Percentiles rank a stretch among this genome's conserved stretches.
Conservation (phyloP, 192 early-diverging fungal species). For the Obelidium mucronatum region DNA sequence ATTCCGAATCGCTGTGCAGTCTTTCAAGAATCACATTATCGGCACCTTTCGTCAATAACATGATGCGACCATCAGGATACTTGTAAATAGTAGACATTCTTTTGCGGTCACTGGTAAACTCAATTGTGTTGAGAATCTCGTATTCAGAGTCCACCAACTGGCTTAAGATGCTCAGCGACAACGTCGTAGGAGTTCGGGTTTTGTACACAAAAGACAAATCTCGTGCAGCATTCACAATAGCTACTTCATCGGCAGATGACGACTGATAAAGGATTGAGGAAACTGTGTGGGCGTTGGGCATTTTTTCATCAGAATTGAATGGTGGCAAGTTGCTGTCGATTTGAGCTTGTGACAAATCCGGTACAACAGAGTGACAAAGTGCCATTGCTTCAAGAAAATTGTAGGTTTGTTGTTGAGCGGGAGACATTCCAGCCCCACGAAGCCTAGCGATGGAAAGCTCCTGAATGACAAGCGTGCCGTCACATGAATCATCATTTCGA, state of each 20-base stretch:
- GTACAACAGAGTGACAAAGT: slow-evolving; percentile 85
- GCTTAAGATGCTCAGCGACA: slow-evolving; percentile 36
- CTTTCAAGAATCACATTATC: slow-evolving; percentile 52
- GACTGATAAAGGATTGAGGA: slow-evolving; percentile 75
- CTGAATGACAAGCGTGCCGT: slow-evolving; percentile 28
- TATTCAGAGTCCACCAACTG: slow-evolving; percentile 37
- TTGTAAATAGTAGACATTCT: slow-evolving; percentile 47
- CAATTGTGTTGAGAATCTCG: slow-evolving; percentile 40
- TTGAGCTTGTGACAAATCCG: slow-evolving; percentile 60
- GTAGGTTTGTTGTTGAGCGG: slow-evolving; percentile 40
- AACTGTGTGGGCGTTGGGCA: slow-evolving; percentile 51
- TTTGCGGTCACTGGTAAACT: slow-evolving; percentile 50
- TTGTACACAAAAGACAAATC: slow-evolving; percentile 68
- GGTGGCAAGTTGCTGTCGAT: slow-evolving; percentile 18
- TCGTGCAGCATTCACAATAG: slow-evolving; percentile 78
- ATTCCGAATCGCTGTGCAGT: slow-evolving; percentile 44
- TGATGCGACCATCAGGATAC: slow-evolving; percentile 46
- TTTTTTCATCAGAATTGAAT: slow-evolving; percentile 8
- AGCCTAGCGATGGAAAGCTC: slow-evolving; percentile 14
- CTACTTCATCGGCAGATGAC: slow-evolving; percentile 85
- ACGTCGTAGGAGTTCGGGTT: slow-evolving; percentile 30
- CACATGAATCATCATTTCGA: slow-evolving; percentile 17
- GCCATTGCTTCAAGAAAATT: slow-evolving; percentile 79
- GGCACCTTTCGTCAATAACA: slow-evolving; percentile 51
- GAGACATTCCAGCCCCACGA: slow-evolving; percentile 4